Evolutionary conservation across 2,329 filamentous ascomycete genomes (phyloP).

Genomic region (Curvularia sp.): DNA sequence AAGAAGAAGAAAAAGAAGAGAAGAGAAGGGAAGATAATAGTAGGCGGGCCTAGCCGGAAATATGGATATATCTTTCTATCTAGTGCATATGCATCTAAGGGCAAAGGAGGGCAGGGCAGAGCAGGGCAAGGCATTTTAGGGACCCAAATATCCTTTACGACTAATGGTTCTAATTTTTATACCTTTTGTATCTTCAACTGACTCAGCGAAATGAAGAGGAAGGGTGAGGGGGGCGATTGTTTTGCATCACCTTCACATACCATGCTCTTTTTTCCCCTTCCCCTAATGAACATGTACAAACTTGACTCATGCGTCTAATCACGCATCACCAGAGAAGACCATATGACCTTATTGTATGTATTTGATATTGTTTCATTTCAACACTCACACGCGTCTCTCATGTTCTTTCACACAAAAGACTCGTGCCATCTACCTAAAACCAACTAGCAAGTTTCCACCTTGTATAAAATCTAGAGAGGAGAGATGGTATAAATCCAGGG

Average conservation of each 20-base stretch:
- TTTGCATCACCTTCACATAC: background rate
- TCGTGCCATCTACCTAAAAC: background rate
- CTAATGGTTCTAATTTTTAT: background rate
- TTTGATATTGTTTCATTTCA: background rate
- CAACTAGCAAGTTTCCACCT: background rate
- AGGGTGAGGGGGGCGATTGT: background rate
- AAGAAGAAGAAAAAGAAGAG: background rate
- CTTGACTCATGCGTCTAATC: background rate
- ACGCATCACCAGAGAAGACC: background rate
- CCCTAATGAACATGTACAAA: background rate
- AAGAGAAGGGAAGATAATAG: background rate
- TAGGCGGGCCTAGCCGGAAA: background rate
- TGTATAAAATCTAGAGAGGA: conserved; percentile 6
- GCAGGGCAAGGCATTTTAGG: background rate
- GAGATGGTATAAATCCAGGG: conserved; percentile 22
- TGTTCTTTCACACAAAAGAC: background rate
- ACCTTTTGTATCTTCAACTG: background rate
- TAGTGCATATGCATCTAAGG: background rate
- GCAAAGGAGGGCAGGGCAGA: too few species aligned
- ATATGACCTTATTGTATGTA: background rate
- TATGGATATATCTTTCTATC: background rate
- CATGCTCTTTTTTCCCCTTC: background rate
- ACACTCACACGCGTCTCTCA: background rate
- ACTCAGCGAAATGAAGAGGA: background rate
- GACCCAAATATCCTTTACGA: background rate